A percentile compares a stretch with the other conserved stretches of the same genome.
These are phyloP conservation scores for Mortierella sp. DNA, from an alignment of 371 early-diverging fungal species.

Conservation along the genomic window DNA sequence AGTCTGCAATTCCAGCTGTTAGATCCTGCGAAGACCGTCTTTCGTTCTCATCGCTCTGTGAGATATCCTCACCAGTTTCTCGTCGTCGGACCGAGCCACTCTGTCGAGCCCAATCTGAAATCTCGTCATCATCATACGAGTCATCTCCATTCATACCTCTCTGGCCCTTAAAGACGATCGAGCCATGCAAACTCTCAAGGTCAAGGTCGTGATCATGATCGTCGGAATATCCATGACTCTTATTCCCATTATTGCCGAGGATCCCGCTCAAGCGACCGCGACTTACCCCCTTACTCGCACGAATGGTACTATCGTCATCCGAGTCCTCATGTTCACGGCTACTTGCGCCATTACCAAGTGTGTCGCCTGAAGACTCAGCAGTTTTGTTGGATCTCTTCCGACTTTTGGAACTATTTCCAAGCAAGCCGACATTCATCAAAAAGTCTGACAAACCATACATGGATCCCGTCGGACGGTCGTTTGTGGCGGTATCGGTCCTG, in stretches of 20 bases:
- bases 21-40: conserved; percentile 11
- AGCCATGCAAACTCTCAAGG: conserved; percentile 51
- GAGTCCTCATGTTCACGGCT: conserved; percentile 9
- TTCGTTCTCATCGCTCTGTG: neutral
- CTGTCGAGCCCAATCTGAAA: conserved; percentile 13
- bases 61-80: conserved; percentile 9
- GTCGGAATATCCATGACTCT: neutral
- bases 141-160: conserved; percentile 2
- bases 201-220: conserved; percentile 43
- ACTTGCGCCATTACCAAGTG: neutral
- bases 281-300: conserved; percentile 38
- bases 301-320: conserved; percentile 48
- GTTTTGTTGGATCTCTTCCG: neutral
- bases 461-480: conserved; percentile 22
- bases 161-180: conserved; percentile 40
- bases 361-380: neutral
- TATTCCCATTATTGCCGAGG: conserved; percentile 4
- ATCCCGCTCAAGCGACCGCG: conserved; percentile 20
- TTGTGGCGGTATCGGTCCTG: neutral
- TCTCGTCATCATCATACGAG: neutral
- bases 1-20: neutral
- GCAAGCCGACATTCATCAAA: conserved; percentile 37
- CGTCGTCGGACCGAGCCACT: conserved; percentile 24
- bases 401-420: conserved; percentile 5
- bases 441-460: conserved; percentile 38